Base-by-base conservation (phyloP, 805 yeast genomes). In the Torulaspora delbrueckii region DNA sequence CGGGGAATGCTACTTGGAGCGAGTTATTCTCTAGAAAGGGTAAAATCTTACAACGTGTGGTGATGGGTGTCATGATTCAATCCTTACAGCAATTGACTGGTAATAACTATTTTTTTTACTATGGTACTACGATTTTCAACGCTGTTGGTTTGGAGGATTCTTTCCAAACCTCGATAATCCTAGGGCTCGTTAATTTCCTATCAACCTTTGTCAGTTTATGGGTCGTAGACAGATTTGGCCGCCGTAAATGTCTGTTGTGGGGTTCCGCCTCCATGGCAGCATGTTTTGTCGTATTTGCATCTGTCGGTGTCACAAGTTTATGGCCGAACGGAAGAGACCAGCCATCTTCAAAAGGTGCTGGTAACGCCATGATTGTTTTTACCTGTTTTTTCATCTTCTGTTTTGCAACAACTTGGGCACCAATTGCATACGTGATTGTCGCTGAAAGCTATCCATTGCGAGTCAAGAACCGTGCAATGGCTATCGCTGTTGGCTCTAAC, bases 321-420 rank as follows among this genome's bases (percentile, higher is more conserved):
- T 66, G 69, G 44, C 66, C 72, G 40, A 19, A 66, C 35, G 79
- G 78, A 59, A 68, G 63, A 53, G 72, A 70, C 60, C 42, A 52
- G 23, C 58, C 56, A 37, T 71, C 79, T 37, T 67, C 76, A 34
- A 73, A 71, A 51, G 71, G 80, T 48, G 78, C 82, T 37, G 89
- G 88, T 67, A 68, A 79, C 60, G 81, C 78, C 42, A 80, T 83
- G 87, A 81, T 83, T 63, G 78, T 79, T 67, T 73, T 83, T 57
- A 74, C 87, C 28, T 81, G 86, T 71, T 68, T 83, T 57, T 82
- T 71, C 73, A 79, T 83, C 52, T 81, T 82, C 76, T 79, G 73
- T 72, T 82, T 82, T 57, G 88, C 88, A 32, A 76, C 82, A 40
- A 78, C 87, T 26, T 83, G 88, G 88, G 88, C 86, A 51, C 85